Base-by-base conservation (phyloP, 495 filamentous ascomycete species). In the Penicillium pulvis region DNA sequence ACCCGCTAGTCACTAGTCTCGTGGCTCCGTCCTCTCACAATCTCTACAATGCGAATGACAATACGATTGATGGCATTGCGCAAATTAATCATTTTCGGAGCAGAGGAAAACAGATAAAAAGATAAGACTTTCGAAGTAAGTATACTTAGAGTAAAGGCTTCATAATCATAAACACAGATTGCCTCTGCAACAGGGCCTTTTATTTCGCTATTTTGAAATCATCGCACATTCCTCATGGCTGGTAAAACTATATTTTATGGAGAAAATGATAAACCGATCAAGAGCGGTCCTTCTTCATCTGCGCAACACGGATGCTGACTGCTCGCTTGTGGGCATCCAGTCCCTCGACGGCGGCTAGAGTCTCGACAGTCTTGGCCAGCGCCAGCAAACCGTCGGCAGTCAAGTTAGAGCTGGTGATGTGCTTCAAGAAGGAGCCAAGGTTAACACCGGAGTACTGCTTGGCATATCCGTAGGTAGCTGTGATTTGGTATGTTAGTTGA, bases 371-470 rank as follows among this genome's bases (percentile, higher is more conserved):
- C 39, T 80, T 78, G 9, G 94, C 88, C 0, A 98, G 87, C 64
- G 91, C 91, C 58, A 82, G 76, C 51, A 98, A 75, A 1, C 94
- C 94, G 56, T 97, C 84, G 20, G 86, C 84, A 0, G 92, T 95
- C 60, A 98, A 80, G 71, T 95, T 88, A 0, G 91, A 90, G 73
- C 88, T 91, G 9, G 94, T 98, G 67, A 98, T 93, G 75, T 97
- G 91, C 79, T 98, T 98, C 60, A 96, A 80, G 77, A 96, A 98
- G 0, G 92, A 96, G 5, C 84, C 92, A 1, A 98, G 85, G 71
- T 96, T 98, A 60, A 98, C 94, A 42, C 94, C 94, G 4, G 92
- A 97, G 75, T 98, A 98, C 67, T 98, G 94, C 74, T 93, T 95
- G 46, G 94, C 94, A 63, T 95, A 98, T 39, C 94, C 94, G 67